Evolutionary conservation across 2,329 filamentous ascomycete species (phyloP).

Genomic region (Huntiella bhutanensis): DNA sequence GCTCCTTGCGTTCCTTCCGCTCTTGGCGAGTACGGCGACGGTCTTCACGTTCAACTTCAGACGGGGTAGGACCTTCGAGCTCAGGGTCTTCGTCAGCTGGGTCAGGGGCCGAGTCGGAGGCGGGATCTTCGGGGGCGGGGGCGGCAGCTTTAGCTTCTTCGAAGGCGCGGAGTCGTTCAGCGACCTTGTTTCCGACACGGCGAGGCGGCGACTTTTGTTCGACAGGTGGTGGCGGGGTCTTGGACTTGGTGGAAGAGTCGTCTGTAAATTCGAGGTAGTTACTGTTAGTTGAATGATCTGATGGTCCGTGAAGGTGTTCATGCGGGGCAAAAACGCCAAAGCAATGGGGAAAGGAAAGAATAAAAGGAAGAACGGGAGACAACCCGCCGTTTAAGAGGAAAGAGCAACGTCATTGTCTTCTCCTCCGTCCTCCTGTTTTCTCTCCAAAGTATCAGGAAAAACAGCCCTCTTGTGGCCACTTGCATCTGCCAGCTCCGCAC

Average conservation of each 20-base stretch:
- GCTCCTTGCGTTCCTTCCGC: slow-evolving; percentile 7
- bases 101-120: neutral
- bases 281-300: neutral
- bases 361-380: neutral
- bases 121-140: slow-evolving; percentile 14
- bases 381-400: neutral
- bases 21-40: slow-evolving; percentile 9
- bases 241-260: slow-evolving; percentile 2
- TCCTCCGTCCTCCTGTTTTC: no score
- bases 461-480: slow-evolving; percentile 2
- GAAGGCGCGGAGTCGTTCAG: slow-evolving; percentile 38
- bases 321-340: neutral
- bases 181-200: slow-evolving; percentile 26
- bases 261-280: slow-evolving; percentile 1
- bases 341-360: neutral
- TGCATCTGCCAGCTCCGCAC: neutral
- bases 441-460: neutral
- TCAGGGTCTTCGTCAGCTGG: slow-evolving; percentile 1
- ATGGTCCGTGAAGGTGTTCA: neutral
- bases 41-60: slow-evolving; percentile 8
- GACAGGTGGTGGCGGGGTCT: slow-evolving; percentile 2
- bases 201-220: slow-evolving; percentile 1
- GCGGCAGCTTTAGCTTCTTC: slow-evolving; percentile 25
- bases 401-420: no score
- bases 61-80: neutral